Conservation (phyloP, 257 asterid species). For the Solanum ossicruentum region DNA sequence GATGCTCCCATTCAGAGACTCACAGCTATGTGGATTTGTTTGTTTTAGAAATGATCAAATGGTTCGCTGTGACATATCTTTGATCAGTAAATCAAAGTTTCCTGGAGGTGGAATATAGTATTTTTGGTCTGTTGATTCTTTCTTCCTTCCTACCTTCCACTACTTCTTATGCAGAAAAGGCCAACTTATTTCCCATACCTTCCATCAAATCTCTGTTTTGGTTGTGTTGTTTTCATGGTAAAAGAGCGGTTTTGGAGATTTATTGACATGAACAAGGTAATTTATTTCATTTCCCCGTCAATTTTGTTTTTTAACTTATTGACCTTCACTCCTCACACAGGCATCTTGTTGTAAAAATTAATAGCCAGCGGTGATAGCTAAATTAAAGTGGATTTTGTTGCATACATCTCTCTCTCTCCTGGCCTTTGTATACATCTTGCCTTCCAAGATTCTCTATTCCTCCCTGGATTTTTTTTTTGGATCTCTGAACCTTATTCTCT, state of each 20-base stretch:
- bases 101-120: background rate
- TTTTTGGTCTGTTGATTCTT: background rate
- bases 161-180: background rate
- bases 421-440: background rate
- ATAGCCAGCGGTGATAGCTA: background rate
- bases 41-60: background rate
- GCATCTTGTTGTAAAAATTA: background rate
- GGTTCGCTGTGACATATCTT: background rate
- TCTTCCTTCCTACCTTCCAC: background rate
- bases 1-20: background rate
- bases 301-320: background rate
- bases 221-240: background rate
- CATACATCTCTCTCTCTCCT: background rate
- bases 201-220: background rate
- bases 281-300: background rate
- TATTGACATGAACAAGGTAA: background rate
- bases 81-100: background rate
- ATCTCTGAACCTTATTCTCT: background rate
- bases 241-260: background rate
- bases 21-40: background rate
- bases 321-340: background rate
- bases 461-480: background rate
- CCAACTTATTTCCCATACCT: background rate
- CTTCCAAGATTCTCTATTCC: background rate
- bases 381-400: background rate